Evolutionary conservation across 805 yeast genomes (phyloP).

Genomic region (Cyberlindnera mrakii): DNA sequence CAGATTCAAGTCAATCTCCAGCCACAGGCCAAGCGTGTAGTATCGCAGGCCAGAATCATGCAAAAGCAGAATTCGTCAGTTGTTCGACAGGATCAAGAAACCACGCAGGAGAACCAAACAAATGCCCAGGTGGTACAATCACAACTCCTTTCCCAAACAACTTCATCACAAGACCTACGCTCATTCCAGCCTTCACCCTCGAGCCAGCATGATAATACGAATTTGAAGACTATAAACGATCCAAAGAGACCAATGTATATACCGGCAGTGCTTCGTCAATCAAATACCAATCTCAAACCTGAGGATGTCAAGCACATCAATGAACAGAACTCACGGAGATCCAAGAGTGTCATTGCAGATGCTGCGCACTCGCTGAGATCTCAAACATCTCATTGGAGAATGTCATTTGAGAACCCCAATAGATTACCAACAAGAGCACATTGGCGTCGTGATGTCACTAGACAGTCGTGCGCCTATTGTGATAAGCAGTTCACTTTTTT

Average conservation of each 20-base stretch:
- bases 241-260: conserved; percentile 83
- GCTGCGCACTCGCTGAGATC: conserved; percentile 24
- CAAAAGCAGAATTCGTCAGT: neutral
- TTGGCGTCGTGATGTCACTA: conserved; percentile 69
- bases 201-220: conserved; percentile 8
- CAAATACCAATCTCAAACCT: conserved; percentile 36
- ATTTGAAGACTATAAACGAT: conserved; percentile 56
- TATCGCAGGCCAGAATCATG: neutral
- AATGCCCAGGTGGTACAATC: neutral
- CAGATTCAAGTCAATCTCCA: neutral
- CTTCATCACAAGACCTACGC: conserved; percentile 6
- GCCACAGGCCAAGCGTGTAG: conserved; percentile 1
- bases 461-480: conserved; percentile 65
- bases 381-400: conserved; percentile 22
- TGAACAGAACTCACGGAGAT: conserved; percentile 22
- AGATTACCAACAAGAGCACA: conserved; percentile 43
- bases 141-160: conserved; percentile 4
- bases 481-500: conserved; percentile 63
- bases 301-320: conserved; percentile 29
- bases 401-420: conserved; percentile 22
- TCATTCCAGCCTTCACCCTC: conserved; percentile 3
- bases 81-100: neutral
- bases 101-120: neutral
- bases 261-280: conserved; percentile 78
- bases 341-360: conserved; percentile 15